Base-by-base conservation (phyloP, 1,139 yeast genomes). In the Suhomyces chickasaworum region DNA sequence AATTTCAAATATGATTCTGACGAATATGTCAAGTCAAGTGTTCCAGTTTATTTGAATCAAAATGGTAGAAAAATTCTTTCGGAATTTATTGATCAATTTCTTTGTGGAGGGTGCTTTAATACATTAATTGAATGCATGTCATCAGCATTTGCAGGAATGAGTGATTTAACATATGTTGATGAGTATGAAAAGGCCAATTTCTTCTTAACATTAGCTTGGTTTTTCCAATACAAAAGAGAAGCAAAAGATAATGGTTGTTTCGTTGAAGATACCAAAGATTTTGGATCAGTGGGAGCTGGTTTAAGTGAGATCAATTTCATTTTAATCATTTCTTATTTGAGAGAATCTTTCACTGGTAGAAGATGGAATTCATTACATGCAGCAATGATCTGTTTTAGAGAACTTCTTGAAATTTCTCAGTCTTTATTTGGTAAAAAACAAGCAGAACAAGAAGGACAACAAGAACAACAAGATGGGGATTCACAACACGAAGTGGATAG, bases 101-200 rank as follows among this genome's bases (percentile, higher is more conserved):
- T 91, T 54, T 67, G 81, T 4, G 90, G 89, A 43, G 86, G 90
- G 13, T 83, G 91, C 20, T 89, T 88, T 66, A 88, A 89, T 58
- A 82, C 81, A 25, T 64, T 90, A 33, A 71, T 87, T 37, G 71
- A 71, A 32, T 68, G 77, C 17, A 65, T 84, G 9, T 72, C 86
- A 13, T 78, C 77, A 52, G 64, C 75, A 8, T 59, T 70, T 43
- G 54, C 67, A 1, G 63, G 74, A 72, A 49, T 73, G 60, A 48
- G 68, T 63, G 59, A 87, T 72, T 58, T 69, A 22, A 54, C 59
- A 1, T 53, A 56, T 7, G 54, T 69, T 15, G 75, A 72, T 46
- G 67, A 66, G 18, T 65, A 69, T 40, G 76, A 74, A 42, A 66
- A 64, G 37, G 77, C 80, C 0, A 59, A 62, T 43, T 90, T 78